A percentile compares a stretch with the other conserved stretches of the same genome.
These are phyloP conservation scores for Ligustrum vulgare DNA, from an alignment of 257 asterid species.

Conservation along the genomic window DNA sequence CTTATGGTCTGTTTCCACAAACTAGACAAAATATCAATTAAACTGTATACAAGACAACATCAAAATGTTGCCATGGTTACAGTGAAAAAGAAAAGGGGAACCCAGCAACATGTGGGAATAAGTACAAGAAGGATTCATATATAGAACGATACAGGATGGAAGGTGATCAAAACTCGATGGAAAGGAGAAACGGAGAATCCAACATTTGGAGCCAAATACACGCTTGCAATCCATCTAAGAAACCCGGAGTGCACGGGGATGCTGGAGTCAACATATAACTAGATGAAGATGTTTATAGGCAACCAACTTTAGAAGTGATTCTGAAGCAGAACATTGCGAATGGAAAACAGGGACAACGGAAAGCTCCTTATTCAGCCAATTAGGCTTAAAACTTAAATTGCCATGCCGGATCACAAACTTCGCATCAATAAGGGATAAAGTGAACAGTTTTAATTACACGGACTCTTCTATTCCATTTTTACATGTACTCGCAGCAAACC, in stretches of 20 bases:
- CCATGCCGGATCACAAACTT: background rate
- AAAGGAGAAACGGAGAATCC: background rate
- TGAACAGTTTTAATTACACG: background rate
- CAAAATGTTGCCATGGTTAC: background rate
- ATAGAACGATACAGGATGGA: background rate
- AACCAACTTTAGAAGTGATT: background rate
- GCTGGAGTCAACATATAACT: background rate
- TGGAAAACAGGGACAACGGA: background rate
- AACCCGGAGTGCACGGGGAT: background rate
- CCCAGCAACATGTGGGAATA: background rate
- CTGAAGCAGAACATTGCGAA: background rate
- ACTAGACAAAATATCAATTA: background rate
- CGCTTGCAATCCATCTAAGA: background rate
- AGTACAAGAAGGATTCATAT: background rate
- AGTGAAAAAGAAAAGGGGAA: background rate
- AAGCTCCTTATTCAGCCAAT: background rate
- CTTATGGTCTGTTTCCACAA: background rate
- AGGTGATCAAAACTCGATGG: background rate
- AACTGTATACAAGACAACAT: background rate
- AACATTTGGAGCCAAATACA: background rate
- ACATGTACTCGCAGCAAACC: background rate
- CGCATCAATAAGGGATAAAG: background rate
- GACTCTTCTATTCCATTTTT: background rate
- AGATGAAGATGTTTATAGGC: background rate
- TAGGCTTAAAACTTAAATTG: background rate